A percentile compares a stretch with the other conserved stretches of the same genome.
These are phyloP conservation scores for Neoboletus magnificus DNA, from an alignment of 768 basidiomycete species.

Conservation along the genomic window DNA sequence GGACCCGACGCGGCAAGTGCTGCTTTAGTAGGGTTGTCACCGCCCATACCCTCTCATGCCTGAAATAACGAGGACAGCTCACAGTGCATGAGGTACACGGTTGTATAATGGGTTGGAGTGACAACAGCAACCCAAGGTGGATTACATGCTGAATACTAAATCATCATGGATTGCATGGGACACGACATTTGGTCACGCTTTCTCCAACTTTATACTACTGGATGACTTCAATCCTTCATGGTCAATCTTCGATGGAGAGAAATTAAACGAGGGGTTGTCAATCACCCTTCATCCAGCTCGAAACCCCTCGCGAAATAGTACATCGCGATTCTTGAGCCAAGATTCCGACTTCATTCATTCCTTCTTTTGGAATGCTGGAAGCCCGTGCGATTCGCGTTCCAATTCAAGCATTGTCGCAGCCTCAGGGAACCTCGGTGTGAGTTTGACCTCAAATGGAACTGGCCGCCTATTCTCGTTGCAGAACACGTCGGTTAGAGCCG, in stretches of 20 bases:
- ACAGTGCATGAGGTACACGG: too few species aligned
- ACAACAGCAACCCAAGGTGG: too few species aligned
- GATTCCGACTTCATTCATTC: neutral
- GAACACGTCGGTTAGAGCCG: neutral
- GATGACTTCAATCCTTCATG: too few species aligned
- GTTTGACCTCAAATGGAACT: constrained; percentile 1
- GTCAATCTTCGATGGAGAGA: neutral
- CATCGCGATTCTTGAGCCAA: neutral
- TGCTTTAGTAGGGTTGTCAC: too few species aligned
- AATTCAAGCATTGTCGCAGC: constrained; percentile 5
- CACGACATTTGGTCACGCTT: too few species aligned
- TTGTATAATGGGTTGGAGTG: too few species aligned
- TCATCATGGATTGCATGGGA: too few species aligned
- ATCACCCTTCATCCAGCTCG: neutral
- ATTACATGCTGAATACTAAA: too few species aligned
- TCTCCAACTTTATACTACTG: too few species aligned
- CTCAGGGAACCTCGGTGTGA: constrained; percentile 4
- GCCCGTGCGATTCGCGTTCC: constrained; percentile 6
- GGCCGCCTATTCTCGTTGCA: neutral
- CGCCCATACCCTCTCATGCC: too few species aligned
- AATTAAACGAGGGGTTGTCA: neutral
- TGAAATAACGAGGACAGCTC: too few species aligned
- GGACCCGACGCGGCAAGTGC: too few species aligned
- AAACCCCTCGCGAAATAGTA: neutral
- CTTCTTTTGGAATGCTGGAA: neutral